A percentile compares a stretch with the other conserved stretches of the same genome.
Conservation (phyloP, 257 asterid species). For the Solanum lignicaule region DNA sequence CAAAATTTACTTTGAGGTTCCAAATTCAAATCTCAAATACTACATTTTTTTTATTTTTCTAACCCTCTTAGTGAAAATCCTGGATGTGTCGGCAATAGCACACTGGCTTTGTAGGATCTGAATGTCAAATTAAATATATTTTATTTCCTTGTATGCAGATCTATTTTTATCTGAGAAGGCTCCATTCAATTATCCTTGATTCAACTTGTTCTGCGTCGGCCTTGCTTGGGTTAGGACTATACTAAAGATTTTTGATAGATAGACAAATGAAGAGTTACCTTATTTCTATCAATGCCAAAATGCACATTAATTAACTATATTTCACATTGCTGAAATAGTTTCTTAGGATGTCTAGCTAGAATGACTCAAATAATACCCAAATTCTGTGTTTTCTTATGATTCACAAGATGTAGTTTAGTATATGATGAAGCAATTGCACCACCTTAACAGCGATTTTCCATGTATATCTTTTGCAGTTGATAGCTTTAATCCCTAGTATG, state of each 20-base stretch:
- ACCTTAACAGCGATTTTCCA: neutral
- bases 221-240: constrained; percentile 14
- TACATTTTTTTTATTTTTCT: no score
- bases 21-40: neutral
- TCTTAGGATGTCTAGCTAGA: neutral
- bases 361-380: neutral
- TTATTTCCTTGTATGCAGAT: constrained; percentile 1
- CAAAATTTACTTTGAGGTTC: neutral
- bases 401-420: neutral
- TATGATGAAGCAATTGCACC: neutral
- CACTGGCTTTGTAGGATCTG: neutral
- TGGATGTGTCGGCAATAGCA: neutral
- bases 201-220: constrained; percentile 16
- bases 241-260: neutral
- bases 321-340: neutral
- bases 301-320: neutral
- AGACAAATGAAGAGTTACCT: neutral
- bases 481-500: constrained; percentile 13
- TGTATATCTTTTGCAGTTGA: constrained; percentile 4
- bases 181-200: constrained; percentile 13
- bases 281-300: neutral
- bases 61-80: neutral
- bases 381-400: neutral
- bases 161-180: constrained; percentile 13
- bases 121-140: neutral